Conservation (phyloP, 2,329 filamentous ascomycete genomes). For the Ophiobolus disseminans region DNA sequence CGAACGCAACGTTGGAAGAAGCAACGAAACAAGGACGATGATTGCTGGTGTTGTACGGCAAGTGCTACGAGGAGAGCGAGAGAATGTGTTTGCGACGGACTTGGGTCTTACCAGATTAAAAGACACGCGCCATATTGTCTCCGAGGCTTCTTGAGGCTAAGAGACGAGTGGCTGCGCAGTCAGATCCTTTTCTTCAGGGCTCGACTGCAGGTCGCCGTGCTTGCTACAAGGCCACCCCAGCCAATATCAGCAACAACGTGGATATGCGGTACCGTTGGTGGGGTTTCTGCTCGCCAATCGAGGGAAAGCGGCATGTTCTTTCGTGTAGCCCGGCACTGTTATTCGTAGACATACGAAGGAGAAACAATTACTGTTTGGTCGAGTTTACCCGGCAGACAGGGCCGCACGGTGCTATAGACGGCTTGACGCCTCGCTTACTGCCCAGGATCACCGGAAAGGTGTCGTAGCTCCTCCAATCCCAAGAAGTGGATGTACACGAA, state of each 20-base stretch:
- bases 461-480: constrained; percentile 15
- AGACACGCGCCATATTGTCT: constrained; percentile 12
- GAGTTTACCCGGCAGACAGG: constrained; percentile 41
- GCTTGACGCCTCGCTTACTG: constrained; percentile 26
- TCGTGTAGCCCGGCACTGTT: constrained; percentile 5
- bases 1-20: not conserved
- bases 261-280: constrained; percentile 25
- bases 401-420: constrained; percentile 32
- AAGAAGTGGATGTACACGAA: constrained; percentile 1
- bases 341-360: constrained; percentile 24
- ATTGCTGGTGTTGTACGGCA: not conserved
- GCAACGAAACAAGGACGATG: not conserved
- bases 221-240: constrained; percentile 14
- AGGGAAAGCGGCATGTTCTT: constrained; percentile 18
- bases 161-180: constrained; percentile 19
- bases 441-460: constrained; percentile 13
- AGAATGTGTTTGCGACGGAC: constrained; percentile 7
- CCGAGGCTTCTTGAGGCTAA: constrained; percentile 12
- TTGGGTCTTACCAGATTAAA: constrained; percentile 20
- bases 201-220: constrained; percentile 14
- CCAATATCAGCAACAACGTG: constrained; percentile 18
- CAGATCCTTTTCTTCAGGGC: constrained; percentile 14
- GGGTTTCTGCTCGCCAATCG: constrained; percentile 28
- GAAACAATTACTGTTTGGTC: constrained; percentile 19
- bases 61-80: not conserved